Percentiles rank a stretch among this genome's conserved stretches.
Evolutionary conservation across 2,329 filamentous ascomycete species (phyloP).

Genomic region (Epichloe coenophiala): DNA sequence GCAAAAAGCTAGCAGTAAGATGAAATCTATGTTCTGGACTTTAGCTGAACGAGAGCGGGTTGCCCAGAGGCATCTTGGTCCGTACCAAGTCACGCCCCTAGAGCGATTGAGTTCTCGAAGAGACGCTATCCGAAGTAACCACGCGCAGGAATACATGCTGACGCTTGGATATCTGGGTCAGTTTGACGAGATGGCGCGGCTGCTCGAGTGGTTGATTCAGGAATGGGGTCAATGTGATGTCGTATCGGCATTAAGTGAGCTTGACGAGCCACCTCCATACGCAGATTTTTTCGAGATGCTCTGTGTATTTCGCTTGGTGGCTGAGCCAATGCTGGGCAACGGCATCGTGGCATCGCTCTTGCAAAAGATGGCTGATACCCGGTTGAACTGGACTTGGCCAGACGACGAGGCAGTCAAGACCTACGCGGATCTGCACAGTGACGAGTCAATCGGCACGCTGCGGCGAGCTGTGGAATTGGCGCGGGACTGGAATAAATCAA

Average conservation of each 20-base stretch:
- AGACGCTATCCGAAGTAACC: constrained; percentile 23
- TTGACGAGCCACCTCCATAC: constrained; percentile 20
- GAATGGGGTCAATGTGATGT: constrained; percentile 26
- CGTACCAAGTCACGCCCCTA: constrained; percentile 15
- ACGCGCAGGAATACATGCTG: constrained; percentile 45
- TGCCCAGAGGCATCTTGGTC: constrained; percentile 8
- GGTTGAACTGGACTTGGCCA: constrained; percentile 25
- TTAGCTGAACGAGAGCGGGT: constrained; percentile 14
- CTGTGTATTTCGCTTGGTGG: constrained; percentile 35
- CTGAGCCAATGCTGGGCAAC: constrained; percentile 25
- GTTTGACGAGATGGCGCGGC: constrained; percentile 38
- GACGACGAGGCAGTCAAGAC: constrained; percentile 20
- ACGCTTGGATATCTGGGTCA: constrained; percentile 49
- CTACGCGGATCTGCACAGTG: constrained; percentile 17
- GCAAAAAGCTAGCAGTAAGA: constrained; percentile 9
- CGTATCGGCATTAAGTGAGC: constrained; percentile 21
- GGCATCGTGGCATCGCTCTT: constrained; percentile 19
- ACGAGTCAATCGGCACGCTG: constrained; percentile 14
- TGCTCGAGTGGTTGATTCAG: constrained; percentile 45
- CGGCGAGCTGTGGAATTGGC: constrained; percentile 13
- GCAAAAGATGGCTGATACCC: constrained; percentile 12
- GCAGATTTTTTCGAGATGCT: constrained; percentile 25
- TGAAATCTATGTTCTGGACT: constrained; percentile 15
- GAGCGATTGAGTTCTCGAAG: constrained; percentile 19
- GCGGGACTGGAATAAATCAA: constrained; percentile 1